phyloP scores from a whole-genome alignment of 148 eudicot genomes.

The Simmondsia chinensis region DNA sequence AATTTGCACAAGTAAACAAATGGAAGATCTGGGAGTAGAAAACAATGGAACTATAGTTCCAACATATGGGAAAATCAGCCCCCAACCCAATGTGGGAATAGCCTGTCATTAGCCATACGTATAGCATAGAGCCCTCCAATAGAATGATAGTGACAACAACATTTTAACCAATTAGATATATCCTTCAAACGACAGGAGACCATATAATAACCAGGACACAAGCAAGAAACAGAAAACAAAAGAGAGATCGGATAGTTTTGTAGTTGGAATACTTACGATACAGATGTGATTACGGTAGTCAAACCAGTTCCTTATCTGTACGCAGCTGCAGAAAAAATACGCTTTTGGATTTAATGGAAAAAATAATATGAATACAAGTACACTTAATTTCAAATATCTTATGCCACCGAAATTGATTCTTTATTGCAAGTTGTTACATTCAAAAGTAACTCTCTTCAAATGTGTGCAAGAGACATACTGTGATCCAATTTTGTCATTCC shows the following conservation, averaged over 20 bases:
- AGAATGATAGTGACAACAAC: background rate
- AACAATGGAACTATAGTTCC: background rate
- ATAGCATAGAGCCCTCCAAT: background rate
- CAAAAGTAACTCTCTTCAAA: slow-evolving; percentile 3
- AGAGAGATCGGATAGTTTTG: background rate
- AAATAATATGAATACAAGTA: slow-evolving; percentile 8
- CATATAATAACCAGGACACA: slow-evolving; percentile 2
- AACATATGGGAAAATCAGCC: background rate
- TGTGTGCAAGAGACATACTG: slow-evolving; percentile 36
- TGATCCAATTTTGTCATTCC: slow-evolving; percentile 45
- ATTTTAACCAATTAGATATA: slow-evolving; percentile 7
- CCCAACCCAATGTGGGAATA: background rate
- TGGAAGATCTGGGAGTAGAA: background rate
- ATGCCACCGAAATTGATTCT: no score
- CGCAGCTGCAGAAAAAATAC: slow-evolving; percentile 62
- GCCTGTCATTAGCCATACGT: background rate
- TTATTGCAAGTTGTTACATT: no score
- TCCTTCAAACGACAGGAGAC: background rate
- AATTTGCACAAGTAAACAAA: slow-evolving; percentile 3
- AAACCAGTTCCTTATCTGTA: slow-evolving; percentile 73
- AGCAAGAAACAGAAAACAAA: background rate
- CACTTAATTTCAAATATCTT: background rate
- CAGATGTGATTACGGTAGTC: slow-evolving; percentile 92
- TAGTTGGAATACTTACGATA: slow-evolving; percentile 52
- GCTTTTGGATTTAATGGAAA: slow-evolving; percentile 10